phyloP scores from a whole-genome alignment of 169 alveolate species.

The Toxoplasma gondii region DNA sequence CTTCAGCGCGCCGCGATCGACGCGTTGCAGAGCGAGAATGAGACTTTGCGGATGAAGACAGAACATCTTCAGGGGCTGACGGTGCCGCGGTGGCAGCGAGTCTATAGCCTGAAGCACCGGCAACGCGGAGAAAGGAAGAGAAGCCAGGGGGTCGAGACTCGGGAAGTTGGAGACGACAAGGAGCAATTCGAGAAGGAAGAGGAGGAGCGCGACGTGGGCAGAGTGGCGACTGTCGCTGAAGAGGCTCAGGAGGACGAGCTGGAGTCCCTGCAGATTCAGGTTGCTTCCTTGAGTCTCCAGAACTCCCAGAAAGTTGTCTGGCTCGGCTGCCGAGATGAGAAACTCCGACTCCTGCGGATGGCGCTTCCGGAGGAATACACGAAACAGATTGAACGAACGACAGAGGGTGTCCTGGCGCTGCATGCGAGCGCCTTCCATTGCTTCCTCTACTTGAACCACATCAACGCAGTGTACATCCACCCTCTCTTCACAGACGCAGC shows the following conservation, averaged over 20 bases:
- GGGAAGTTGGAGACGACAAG: neutral
- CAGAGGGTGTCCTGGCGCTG: conserved; percentile 14
- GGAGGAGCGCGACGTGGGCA: neutral
- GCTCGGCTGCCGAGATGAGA: conserved; percentile 24
- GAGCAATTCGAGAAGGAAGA: neutral
- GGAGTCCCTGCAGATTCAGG: neutral
- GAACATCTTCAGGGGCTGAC: conserved; percentile 17
- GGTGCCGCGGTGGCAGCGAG: conserved; percentile 44
- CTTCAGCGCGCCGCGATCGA: conserved; percentile 9
- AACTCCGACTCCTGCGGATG: neutral
- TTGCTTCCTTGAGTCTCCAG: neutral
- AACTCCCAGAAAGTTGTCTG: neutral
- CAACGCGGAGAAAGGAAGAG: neutral
- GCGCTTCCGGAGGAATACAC: neutral
- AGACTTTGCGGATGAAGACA: neutral
- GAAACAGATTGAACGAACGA: neutral
- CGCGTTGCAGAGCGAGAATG: neutral
- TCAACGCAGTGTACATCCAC: neutral
- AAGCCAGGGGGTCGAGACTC: neutral
- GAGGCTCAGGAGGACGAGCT: neutral
- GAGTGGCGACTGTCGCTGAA: neutral
- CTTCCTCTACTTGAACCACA: neutral
- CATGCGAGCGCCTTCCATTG: neutral
- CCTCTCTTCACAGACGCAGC: conserved; percentile 18
- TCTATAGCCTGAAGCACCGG: conserved; percentile 24